Base-by-base conservation (phyloP, 2,329 filamentous ascomycete species). In the Pseudocercospora musae region DNA sequence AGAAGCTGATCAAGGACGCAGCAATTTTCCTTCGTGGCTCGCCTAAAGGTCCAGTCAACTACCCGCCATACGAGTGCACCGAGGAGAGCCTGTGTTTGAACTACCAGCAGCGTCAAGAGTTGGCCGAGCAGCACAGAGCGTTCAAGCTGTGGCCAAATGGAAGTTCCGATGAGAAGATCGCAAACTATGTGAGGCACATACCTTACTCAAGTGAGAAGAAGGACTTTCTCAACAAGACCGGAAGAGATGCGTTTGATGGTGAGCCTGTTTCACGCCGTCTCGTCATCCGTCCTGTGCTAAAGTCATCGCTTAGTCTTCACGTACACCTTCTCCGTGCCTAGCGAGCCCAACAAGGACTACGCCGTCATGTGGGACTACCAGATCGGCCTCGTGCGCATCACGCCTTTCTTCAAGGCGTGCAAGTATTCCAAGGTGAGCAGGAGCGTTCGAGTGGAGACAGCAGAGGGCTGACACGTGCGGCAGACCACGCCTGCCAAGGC, bases 311-410 rank as follows among this genome's bases (percentile, higher is more conserved):
- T 65, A 95, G 91, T 92, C 25, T 93, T 93, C 74, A 87, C 92
- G 70, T 98, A 97, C 76, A 87, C 85, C 37, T 97, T 96, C 80
- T 85, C 82, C 68, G 75, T 89, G 3, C 90, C 90, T 0, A 86
- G 82, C 10, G 85, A 89, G 50, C 83, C 62, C 0, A 63, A 88
- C 66, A 81, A 85, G 23, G 58, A 53, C 6, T 57, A 67, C 55
- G 86, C 85, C 0, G 87, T 98, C 64, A 92, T 97, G 86, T 99
- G 95, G 95, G 95, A 99, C 76, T 97, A 97, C 79, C 94, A 96
- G 70, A 87, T 94, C 65, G 95, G 95, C 8, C 87, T 98, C 29
- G 93, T 98, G 65, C 88, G 94, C 65, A 96, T 96, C 77, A 97
- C 93, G 1, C 90, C 92, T 27, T 91, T 98, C 74, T 98, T 98